These are phyloP conservation scores for Parafenestella ontariensis DNA, from an alignment of 2,329 filamentous ascomycete species.

Conservation along the genomic window DNA sequence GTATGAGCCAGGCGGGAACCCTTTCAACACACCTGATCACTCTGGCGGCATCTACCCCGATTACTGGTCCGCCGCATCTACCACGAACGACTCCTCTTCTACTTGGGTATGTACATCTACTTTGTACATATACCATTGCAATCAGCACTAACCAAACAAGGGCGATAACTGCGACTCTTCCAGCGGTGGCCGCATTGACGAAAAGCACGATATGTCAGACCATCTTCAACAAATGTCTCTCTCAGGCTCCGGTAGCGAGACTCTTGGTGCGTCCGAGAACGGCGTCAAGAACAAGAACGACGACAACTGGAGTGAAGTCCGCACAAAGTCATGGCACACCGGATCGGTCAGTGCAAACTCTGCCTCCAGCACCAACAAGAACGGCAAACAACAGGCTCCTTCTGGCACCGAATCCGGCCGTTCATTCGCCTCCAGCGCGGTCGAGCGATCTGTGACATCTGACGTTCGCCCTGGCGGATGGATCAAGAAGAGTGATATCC, in stretches of 20 bases:
- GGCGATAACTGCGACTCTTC: conserved; percentile 14
- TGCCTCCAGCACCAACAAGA: conserved; percentile 26
- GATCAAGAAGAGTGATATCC: conserved; percentile 37
- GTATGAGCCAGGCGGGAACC: conserved; percentile 36
- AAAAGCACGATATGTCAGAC: too few species aligned
- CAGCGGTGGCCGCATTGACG: conserved; percentile 9
- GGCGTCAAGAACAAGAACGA: conserved; percentile 1
- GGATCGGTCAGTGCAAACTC: conserved; percentile 13
- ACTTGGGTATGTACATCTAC: conserved; percentile 21
- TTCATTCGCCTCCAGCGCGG: conserved; percentile 33
- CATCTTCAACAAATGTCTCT: too few species aligned
- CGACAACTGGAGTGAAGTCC: conserved; percentile 19
- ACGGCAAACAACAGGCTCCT: conserved; percentile 22
- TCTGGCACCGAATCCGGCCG: conserved; percentile 21
- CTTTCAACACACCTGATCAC: conserved; percentile 28
- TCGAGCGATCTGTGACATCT: conserved; percentile 29
- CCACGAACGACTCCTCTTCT: conserved; percentile 19
- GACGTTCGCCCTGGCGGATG: conserved; percentile 22
- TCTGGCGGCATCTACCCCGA: conserved; percentile 23
- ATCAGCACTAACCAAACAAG: conserved; percentile 19
- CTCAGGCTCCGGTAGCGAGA: conserved; percentile 8
- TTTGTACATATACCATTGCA: too few species aligned
- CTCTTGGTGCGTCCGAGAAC: too few species aligned
- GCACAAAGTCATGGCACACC: conserved; percentile 33
- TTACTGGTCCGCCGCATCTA: conserved; percentile 25